A percentile compares a stretch with the other conserved stretches of the same genome.
Evolutionary conservation across 2,329 filamentous ascomycete species (phyloP).

Genomic region (Albophoma yamanashiensis): DNA sequence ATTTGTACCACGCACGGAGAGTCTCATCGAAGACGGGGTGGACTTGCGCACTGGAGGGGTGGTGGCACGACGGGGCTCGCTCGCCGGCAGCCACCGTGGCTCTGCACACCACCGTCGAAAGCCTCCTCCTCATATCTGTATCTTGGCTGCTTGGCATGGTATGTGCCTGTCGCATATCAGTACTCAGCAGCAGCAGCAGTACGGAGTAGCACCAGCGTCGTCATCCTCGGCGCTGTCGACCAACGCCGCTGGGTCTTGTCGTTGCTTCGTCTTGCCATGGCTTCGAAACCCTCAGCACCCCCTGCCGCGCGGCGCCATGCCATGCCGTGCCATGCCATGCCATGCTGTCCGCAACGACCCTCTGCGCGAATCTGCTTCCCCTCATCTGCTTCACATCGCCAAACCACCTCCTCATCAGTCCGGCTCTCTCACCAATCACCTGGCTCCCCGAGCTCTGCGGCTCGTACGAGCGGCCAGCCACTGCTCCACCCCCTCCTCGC

Average conservation of each 20-base stretch:
- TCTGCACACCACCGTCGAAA: neutral
- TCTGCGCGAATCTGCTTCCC: neutral
- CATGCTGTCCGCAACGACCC: neutral
- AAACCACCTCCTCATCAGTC: neutral
- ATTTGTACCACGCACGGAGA: too few species aligned
- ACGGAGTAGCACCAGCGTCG: neutral
- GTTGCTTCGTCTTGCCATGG: neutral
- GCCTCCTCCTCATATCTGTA: neutral
- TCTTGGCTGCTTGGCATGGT: neutral
- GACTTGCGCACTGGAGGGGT: too few species aligned
- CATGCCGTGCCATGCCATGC: too few species aligned
- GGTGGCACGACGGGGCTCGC: too few species aligned
- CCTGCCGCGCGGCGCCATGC: neutral
- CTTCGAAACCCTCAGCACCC: neutral
- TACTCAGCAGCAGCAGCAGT: too few species aligned
- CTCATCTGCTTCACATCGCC: neutral
- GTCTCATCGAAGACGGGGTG: too few species aligned
- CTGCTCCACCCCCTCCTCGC: neutral
- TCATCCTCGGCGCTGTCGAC: neutral
- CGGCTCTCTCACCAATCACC: neutral
- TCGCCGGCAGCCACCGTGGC: neutral
- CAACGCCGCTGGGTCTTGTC: neutral
- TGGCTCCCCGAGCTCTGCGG: neutral
- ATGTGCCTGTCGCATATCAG: neutral
- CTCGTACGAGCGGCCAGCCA: neutral